Conservation (phyloP, 306 rosid genomes). For the Oxytropis ochrocephala region DNA sequence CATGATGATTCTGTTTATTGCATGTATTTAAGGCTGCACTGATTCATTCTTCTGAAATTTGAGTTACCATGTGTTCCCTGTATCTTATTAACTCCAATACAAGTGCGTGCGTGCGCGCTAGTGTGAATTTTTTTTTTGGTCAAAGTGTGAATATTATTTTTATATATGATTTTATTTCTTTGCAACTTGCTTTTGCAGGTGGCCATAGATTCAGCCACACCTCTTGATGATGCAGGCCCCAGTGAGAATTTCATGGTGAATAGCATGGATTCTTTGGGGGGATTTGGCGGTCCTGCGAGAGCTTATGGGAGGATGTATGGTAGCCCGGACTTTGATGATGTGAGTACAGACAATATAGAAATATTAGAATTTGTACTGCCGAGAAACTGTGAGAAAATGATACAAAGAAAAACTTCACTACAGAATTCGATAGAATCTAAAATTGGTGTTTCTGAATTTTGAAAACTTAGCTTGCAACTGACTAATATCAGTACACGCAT, state of each 20-base stretch:
- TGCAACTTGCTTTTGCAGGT: constrained; percentile 33
- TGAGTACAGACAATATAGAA: constrained; percentile 33
- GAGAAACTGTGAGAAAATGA: neutral
- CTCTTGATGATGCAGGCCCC: constrained; percentile 80
- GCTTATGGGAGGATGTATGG: constrained; percentile 92
- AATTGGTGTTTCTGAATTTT: neutral
- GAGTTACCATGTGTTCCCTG: neutral
- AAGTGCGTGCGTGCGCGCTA: neutral
- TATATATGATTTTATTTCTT: neutral
- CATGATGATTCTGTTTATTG: constrained; percentile 1
- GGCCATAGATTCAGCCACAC: constrained; percentile 80
- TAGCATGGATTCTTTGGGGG: constrained; percentile 54
- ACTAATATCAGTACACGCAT: neutral
- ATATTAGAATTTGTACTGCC: neutral
- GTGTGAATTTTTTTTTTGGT: neutral
- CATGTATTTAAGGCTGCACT: neutral
- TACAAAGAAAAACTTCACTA: neutral
- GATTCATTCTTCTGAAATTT: neutral
- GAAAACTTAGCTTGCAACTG: neutral
- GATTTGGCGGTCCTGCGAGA: constrained; percentile 81
- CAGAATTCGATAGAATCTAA: neutral
- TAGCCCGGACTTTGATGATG: constrained; percentile 82
- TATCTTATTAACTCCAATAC: neutral
- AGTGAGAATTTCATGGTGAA: constrained; percentile 61
- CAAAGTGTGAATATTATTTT: neutral